A percentile compares a stretch with the other conserved stretches of the same genome.
phyloP scores from a whole-genome alignment of 2,329 filamentous ascomycete genomes.

The Sclerotinia subarctica region DNA sequence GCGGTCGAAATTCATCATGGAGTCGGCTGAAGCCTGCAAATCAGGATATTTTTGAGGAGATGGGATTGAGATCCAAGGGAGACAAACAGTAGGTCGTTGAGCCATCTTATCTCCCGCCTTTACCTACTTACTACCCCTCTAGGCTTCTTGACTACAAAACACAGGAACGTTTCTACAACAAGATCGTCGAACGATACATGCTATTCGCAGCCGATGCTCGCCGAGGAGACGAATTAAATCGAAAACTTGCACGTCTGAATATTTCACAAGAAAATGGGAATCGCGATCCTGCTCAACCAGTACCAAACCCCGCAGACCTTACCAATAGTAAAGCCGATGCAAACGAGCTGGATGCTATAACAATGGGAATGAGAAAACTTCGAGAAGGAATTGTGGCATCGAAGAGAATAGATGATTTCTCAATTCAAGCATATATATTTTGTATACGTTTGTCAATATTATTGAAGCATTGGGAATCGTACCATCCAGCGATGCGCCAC shows the following conservation, averaged over 20 bases:
- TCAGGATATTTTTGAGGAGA: constrained; percentile 72
- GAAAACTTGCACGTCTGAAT: constrained; percentile 63
- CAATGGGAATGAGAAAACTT: constrained; percentile 85
- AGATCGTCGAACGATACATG: constrained; percentile 86
- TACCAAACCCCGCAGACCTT: constrained; percentile 21
- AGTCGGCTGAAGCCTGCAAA: constrained; percentile 70
- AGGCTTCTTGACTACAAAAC: constrained; percentile 71
- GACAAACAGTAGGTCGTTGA: constrained; percentile 65
- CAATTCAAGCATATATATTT: constrained; percentile 87
- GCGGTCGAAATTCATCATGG: constrained; percentile 52
- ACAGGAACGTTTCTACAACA: constrained; percentile 83
- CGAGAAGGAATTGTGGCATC: constrained; percentile 84
- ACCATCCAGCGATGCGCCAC: constrained; percentile 81
- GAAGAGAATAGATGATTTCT: constrained; percentile 73
- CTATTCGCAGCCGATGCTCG: constrained; percentile 76
- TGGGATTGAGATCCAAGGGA: constrained; percentile 87
- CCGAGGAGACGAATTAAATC: constrained; percentile 68
- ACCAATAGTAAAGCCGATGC: constrained; percentile 19
- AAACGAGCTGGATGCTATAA: constrained; percentile 45
- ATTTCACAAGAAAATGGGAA: constrained; percentile 29
- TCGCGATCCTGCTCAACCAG: constrained; percentile 30
- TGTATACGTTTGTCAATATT: constrained; percentile 82
- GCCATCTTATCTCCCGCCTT: background rate
- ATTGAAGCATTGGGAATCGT: constrained; percentile 78
- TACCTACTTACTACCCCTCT: constrained; percentile 26